Conservation (phyloP, 441 rosid genomes). For the Capsella rubella region DNA sequence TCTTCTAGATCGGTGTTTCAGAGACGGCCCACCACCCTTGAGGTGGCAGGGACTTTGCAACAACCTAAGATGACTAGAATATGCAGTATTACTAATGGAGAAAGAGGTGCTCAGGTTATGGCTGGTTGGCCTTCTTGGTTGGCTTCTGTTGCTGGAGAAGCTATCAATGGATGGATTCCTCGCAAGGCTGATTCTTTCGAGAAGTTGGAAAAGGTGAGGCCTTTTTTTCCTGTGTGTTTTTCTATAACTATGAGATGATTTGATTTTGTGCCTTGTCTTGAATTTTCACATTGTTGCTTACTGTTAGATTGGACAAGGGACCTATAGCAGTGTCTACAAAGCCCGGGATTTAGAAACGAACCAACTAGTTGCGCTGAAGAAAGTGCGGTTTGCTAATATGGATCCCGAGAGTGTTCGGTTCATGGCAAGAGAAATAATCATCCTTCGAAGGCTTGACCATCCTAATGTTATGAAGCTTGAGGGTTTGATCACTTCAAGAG, state of each 20-base stretch:
- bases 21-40: slow-evolving; percentile 42
- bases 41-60: slow-evolving; percentile 38
- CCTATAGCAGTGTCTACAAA: slow-evolving; percentile 71
- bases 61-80: slow-evolving; percentile 54
- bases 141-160: slow-evolving; percentile 89
- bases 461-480: slow-evolving; percentile 73
- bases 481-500: slow-evolving; percentile 67
- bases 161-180: slow-evolving; percentile 92
- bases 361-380: slow-evolving; percentile 67
- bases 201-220: slow-evolving; percentile 84
- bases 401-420: slow-evolving; percentile 74
- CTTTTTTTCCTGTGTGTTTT: background rate
- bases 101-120: slow-evolving; percentile 69
- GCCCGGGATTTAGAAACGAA: slow-evolving; percentile 65
- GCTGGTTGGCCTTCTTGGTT: slow-evolving; percentile 99
- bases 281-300: slow-evolving; percentile 24
- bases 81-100: slow-evolving; percentile 59
- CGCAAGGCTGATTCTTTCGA: slow-evolving; percentile 89
- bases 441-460: slow-evolving; percentile 68
- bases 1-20: slow-evolving; percentile 44
- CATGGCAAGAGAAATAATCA: slow-evolving; percentile 71
- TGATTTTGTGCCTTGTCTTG: background rate
- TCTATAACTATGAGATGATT: background rate
- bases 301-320: slow-evolving; percentile 76
- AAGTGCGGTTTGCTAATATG: slow-evolving; percentile 67